Conservation (phyloP, 805 yeast species). For the Spathaspora sp. region DNA sequence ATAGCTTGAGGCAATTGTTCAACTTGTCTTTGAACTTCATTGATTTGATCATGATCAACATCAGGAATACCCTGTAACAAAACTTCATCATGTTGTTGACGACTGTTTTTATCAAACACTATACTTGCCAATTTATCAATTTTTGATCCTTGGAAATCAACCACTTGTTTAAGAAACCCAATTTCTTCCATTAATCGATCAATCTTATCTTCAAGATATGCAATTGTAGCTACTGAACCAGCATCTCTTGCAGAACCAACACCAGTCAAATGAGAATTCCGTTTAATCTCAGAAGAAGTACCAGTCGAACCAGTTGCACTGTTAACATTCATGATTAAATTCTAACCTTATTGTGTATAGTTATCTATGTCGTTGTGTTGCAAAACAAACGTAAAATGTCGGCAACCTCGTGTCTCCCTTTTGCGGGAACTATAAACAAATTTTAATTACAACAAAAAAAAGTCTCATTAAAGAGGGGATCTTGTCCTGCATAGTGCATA, state of each 20-base stretch:
- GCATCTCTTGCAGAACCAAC: neutral
- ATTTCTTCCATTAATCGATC: constrained; percentile 23
- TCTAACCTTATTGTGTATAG: neutral
- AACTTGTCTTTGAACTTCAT: constrained; percentile 18
- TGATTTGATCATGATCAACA: constrained; percentile 14
- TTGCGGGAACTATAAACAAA: neutral
- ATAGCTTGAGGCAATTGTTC: constrained; percentile 8
- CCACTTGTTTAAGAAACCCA: constrained; percentile 30
- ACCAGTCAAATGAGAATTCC: neutral
- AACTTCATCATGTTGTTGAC: constrained; percentile 19
- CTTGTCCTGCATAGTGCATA: neutral
- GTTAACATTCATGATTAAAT: neutral
- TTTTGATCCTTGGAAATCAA: constrained; percentile 35
- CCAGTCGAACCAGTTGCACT: neutral
- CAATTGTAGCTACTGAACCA: constrained; percentile 1
- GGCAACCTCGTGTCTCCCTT: neutral
- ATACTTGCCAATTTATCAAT: constrained; percentile 35
- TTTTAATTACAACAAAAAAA: neutral
- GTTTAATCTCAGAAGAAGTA: neutral
- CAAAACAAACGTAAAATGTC: neutral
- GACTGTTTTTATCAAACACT: constrained; percentile 27
- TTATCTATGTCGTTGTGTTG: neutral
- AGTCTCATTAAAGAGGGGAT: neutral
- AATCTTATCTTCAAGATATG: constrained; percentile 3
- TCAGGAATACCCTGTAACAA: constrained; percentile 27